Conservation (phyloP, 2,329 filamentous ascomycete species). For the Gaeumannomyces sp. region DNA sequence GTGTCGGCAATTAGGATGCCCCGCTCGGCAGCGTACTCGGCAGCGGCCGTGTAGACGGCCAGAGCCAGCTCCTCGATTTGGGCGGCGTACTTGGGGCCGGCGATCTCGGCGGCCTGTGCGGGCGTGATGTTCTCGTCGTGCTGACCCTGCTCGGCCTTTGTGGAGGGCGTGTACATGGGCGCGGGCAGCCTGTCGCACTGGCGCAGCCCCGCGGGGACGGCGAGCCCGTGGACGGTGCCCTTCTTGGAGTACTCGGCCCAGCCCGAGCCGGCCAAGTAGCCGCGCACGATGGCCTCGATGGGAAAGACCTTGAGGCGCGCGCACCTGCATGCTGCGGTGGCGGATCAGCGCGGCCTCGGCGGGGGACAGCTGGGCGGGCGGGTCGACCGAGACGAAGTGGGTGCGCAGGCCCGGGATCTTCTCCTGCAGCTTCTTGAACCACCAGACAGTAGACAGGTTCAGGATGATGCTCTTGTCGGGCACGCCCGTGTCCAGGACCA, state of each 20-base stretch:
- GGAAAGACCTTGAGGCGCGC: slow-evolving; percentile 68
- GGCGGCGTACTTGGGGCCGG: slow-evolving; percentile 58
- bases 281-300: slow-evolving; percentile 79
- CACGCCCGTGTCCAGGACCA: slow-evolving; percentile 69
- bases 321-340: slow-evolving; percentile 71
- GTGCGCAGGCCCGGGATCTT: slow-evolving; percentile 41
- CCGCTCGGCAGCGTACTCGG: slow-evolving; percentile 55
- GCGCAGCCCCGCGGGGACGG: slow-evolving; percentile 59
- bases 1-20: slow-evolving; percentile 66
- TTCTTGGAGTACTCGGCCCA: slow-evolving; percentile 69
- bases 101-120: slow-evolving; percentile 55
- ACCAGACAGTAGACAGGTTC: slow-evolving; percentile 41
- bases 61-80: slow-evolving; percentile 61
- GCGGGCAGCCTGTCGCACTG: slow-evolving; percentile 64
- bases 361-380: slow-evolving; percentile 29
- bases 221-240: slow-evolving; percentile 75
- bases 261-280: slow-evolving; percentile 81
- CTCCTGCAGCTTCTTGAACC: slow-evolving; percentile 44
- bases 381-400: slow-evolving; percentile 43
- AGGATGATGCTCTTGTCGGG: slow-evolving; percentile 48
- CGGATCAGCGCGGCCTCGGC: slow-evolving; percentile 42
- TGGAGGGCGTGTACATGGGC: slow-evolving; percentile 71
- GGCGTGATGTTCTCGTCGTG: slow-evolving; percentile 84
- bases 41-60: slow-evolving; percentile 55
- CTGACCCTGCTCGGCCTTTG: slow-evolving; percentile 73